Conservation (phyloP, 2,329 filamentous ascomycete species). For the Sphaceloma murrayae region DNA sequence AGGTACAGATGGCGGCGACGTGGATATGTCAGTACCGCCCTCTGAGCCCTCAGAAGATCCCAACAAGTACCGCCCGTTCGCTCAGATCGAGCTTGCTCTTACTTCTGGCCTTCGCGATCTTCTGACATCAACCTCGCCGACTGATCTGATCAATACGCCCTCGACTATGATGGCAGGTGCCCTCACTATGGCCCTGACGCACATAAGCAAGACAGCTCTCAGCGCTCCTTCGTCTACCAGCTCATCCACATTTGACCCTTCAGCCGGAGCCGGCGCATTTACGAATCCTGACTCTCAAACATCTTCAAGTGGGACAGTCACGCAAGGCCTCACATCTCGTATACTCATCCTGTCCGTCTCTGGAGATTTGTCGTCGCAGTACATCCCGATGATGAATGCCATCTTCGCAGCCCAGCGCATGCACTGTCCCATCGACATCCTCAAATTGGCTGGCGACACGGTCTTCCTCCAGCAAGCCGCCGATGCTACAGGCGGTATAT, state of each 20-base stretch:
- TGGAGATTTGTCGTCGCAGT: constrained; percentile 76
- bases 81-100: constrained; percentile 73
- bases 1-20: constrained; percentile 23
- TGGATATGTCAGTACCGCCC: constrained; percentile 24
- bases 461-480: constrained; percentile 91
- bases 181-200: constrained; percentile 75
- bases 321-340: constrained; percentile 57
- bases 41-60: constrained; percentile 39
- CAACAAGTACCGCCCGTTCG: constrained; percentile 92
- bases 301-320: constrained; percentile 24
- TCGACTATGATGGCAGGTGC: constrained; percentile 88
- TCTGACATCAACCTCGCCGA: constrained; percentile 55
- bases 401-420: constrained; percentile 91
- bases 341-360: constrained; percentile 88
- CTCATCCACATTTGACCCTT: constrained; percentile 46
- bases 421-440: constrained; percentile 82
- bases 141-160: constrained; percentile 55
- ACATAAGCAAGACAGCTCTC: constrained; percentile 71
- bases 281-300: constrained; percentile 38
- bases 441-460: constrained; percentile 73
- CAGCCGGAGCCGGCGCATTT: constrained; percentile 41
- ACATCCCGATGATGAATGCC: constrained; percentile 97
- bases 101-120: constrained; percentile 64
- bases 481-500: constrained; percentile 61
- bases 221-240: constrained; percentile 30